Evolutionary conservation across 2,329 filamentous ascomycete genomes (phyloP).

Genomic region (Fusarium oxysporum): DNA sequence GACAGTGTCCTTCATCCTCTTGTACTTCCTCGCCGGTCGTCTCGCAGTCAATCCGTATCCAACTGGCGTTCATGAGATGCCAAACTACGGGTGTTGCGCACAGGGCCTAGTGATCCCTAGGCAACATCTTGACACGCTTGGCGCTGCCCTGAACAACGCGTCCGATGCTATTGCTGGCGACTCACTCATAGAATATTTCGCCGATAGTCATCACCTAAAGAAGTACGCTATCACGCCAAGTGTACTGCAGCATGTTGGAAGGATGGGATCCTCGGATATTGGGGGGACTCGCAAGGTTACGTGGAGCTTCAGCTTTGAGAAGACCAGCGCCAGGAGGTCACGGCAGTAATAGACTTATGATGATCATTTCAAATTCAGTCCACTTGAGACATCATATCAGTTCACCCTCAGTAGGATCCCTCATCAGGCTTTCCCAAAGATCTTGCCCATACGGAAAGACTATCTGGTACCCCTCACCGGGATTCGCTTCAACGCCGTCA

Average conservation of each 20-base stretch:
- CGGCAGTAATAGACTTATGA: not conserved
- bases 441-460: conserved; percentile 4
- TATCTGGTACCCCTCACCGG: not conserved
- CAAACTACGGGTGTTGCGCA: conserved; percentile 51
- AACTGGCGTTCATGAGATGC: conserved; percentile 48
- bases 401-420: not conserved
- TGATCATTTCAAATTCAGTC: not conserved
- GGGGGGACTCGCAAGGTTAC: conserved; percentile 42
- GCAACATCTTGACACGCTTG: conserved; percentile 40
- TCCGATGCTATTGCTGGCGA: conserved; percentile 45
- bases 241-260: conserved; percentile 50
- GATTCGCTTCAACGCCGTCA: fast-evolving
- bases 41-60: conserved; percentile 40
- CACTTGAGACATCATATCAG: not conserved
- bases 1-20: conserved; percentile 37
- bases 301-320: conserved; percentile 51
- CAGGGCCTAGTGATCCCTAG: conserved; percentile 50
- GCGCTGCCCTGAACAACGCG: conserved; percentile 25
- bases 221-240: conserved; percentile 51
- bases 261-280: conserved; percentile 43
- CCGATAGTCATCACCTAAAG: conserved; percentile 38
- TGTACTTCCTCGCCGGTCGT: conserved; percentile 48
- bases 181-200: conserved; percentile 47
- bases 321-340: not conserved
- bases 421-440: not conserved